A percentile compares a stretch with the other conserved stretches of the same genome.
Evolutionary conservation across 257 asterid species (phyloP).

Genomic region (Solanum dulcamara): DNA sequence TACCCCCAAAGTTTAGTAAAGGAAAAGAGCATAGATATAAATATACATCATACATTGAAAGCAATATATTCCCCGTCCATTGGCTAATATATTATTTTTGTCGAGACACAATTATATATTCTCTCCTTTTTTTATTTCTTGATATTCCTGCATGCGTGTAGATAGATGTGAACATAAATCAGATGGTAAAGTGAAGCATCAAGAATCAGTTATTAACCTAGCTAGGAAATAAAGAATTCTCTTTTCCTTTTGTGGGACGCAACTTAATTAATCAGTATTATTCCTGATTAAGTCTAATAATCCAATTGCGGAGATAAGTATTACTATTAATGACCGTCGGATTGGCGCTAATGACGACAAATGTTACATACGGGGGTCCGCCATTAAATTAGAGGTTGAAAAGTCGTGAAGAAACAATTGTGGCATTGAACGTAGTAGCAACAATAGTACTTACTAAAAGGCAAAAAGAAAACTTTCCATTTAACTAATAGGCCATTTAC

Average conservation of each 20-base stretch:
- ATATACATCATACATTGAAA: slow-evolving; percentile 9
- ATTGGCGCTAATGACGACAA: background rate
- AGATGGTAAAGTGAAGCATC: background rate
- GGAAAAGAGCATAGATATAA: slow-evolving; percentile 5
- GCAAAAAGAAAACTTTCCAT: background rate
- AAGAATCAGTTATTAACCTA: background rate
- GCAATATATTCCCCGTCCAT: slow-evolving; percentile 25
- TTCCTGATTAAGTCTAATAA: background rate
- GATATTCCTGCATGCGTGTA: background rate
- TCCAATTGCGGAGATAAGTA: background rate
- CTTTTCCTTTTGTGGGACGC: background rate
- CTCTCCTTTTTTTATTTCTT: background rate
- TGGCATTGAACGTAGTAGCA: background rate
- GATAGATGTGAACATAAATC: background rate
- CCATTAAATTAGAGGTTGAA: background rate
- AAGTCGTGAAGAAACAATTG: background rate
- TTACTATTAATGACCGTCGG: background rate
- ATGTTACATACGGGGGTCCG: background rate
- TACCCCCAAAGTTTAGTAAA: slow-evolving; percentile 2
- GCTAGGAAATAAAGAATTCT: background rate
- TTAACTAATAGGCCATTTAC: slow-evolving; percentile 7
- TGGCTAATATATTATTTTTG: background rate
- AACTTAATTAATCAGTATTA: background rate
- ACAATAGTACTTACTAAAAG: background rate
- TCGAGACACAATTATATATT: background rate